Conservation (phyloP, 192 early-diverging fungal genomes). For the Coemansia sp. region DNA sequence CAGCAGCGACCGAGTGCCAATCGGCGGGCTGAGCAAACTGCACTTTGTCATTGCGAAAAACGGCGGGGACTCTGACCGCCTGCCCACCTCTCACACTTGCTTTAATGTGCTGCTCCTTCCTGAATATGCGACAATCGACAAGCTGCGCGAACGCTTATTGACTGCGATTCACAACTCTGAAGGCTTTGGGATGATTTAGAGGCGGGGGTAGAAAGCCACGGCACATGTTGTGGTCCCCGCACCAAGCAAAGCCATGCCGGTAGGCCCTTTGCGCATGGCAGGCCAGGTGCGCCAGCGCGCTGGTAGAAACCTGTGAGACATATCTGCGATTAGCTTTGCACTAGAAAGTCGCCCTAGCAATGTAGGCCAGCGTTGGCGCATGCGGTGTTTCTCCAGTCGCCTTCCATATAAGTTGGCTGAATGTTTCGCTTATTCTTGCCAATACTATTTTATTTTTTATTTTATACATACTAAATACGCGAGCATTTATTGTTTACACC, state of each 20-base stretch:
- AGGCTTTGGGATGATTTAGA: slow-evolving; percentile 75
- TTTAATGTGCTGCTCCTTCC: slow-evolving; percentile 86
- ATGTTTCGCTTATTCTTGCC: neutral
- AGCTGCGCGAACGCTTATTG: slow-evolving; percentile 70
- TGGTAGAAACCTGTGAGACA: slow-evolving; percentile 2
- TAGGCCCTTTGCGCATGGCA: neutral
- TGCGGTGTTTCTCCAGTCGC: neutral
- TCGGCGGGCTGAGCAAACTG: slow-evolving; percentile 80
- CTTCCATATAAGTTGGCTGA: slow-evolving; percentile 3
- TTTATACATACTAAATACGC: too few species aligned
- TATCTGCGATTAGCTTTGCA: neutral
- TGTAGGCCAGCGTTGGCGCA: neutral
- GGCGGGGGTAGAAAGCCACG: too few species aligned
- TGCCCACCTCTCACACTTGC: slow-evolving; percentile 93
- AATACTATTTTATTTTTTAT: too few species aligned
- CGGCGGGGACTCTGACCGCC: slow-evolving; percentile 76
- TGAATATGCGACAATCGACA: slow-evolving; percentile 76
- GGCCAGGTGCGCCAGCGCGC: neutral
- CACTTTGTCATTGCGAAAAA: slow-evolving; percentile 86
- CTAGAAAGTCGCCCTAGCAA: neutral
- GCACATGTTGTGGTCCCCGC: too few species aligned
- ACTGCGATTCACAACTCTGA: slow-evolving; percentile 79
- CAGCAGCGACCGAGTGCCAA: slow-evolving; percentile 86
- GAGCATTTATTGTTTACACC: neutral
- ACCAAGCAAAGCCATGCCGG: too few species aligned